Evolutionary conservation across 352 stramenopile genomes (phyloP).

Genomic region (Hyaloperonospora brassicae): DNA sequence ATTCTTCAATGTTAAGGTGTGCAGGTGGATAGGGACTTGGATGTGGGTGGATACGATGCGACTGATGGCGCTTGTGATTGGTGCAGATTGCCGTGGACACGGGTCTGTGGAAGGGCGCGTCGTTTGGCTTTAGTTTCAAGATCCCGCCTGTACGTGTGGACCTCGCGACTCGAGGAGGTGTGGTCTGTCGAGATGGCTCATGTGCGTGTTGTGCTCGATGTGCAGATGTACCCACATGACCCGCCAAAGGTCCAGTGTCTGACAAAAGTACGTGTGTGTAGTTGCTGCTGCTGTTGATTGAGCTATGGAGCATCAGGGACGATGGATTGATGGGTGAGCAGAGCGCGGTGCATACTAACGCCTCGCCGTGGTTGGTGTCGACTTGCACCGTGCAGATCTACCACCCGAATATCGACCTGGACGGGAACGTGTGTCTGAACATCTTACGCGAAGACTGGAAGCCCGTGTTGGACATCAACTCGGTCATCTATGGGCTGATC

Average conservation of each 20-base stretch:
- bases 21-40: not conserved
- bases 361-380: slow-evolving; percentile 1
- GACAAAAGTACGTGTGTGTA: slow-evolving; percentile 68
- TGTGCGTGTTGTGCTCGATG: not conserved
- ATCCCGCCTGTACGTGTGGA: slow-evolving; percentile 85
- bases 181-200: not conserved
- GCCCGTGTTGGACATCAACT: slow-evolving; percentile 97
- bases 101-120: slow-evolving; percentile 94
- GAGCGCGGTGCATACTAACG: not conserved
- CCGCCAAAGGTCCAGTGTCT: slow-evolving; percentile 96
- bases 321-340: slow-evolving; percentile 4
- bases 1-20: slow-evolving; percentile 82
- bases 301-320: not conserved
- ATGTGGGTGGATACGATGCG: not conserved
- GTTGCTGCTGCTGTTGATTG: not conserved
- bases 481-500: slow-evolving; percentile 98
- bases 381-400: slow-evolving; percentile 79
- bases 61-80: slow-evolving; percentile 6
- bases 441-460: slow-evolving; percentile 98
- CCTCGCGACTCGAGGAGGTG: not conserved
- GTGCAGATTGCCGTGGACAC: slow-evolving; percentile 88
- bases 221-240: slow-evolving; percentile 91
- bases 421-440: slow-evolving; percentile 98
- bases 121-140: slow-evolving; percentile 96
- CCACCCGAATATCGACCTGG: slow-evolving; percentile 97